Evolutionary conservation across 495 filamentous ascomycete species (phyloP), one percentile per base, ranked within the genome.

Genomic region (Podospora comata): DNA sequence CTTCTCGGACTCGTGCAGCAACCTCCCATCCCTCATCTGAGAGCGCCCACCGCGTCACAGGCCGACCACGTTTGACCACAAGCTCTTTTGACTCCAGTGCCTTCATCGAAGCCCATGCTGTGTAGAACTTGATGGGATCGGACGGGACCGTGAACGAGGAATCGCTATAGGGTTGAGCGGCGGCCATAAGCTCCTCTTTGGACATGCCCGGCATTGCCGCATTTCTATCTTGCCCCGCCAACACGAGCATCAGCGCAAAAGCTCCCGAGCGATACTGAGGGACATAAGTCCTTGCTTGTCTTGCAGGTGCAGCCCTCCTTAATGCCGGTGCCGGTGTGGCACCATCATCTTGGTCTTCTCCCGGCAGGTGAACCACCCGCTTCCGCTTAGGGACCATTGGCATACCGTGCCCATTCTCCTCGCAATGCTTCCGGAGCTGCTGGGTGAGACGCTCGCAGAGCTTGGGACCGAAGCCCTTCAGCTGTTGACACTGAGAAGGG

Each of bases 51-150:
- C 85, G 89, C 62, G 87, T 82, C 16, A 88, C 76, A 1, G 92
- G 92, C 30, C 89, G 83, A 1, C 91, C 90, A 54, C 86, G 85
- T 64, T 90, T 87, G 67, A 88, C 89, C 0, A 94, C 91, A 11
- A 93, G 80, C 56, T 93, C 91, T 76, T 94, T 93, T 30, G 87
- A 80, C 2, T 88, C 71, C 30, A 95, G 79, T 0, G 89, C 91
- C 72, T 92, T 93, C 87, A 96, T 96, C 0, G 91, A 92, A 73
- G 84, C 89, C 92, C 92, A 96, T 0, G 92, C 92, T 2, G 91
- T 95, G 70, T 92, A 92, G 73, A 84, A 91, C 70, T 87, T 90
- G 5, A 81, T 88, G 3, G 89, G 80, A 62, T 93, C 88, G 11
- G 80, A 78, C 5, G 91, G 89, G 1, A 85, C 87, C 0, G 86